Base-by-base conservation (phyloP, 805 yeast genomes). In the Kodamaea restingae region DNA sequence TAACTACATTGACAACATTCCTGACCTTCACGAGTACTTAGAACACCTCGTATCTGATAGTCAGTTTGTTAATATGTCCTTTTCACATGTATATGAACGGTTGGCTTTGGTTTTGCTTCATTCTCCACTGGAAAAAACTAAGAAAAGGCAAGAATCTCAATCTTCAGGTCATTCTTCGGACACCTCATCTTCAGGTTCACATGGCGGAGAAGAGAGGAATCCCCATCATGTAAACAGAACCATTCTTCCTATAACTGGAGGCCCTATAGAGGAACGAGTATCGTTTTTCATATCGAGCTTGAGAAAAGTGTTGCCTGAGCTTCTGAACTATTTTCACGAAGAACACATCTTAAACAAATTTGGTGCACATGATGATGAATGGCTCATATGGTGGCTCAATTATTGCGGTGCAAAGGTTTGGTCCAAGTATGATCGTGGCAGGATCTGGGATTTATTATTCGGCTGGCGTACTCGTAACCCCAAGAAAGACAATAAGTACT, bases 321-420 rank as follows among this genome's bases (percentile, higher is more conserved):
- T 90, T 29, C 81, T 85, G 36, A 76, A 73, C 43, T 85, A 78
- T 44, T 76, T 90, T 45, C 80, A 79, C 27, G 95, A 87, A 52
- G 97, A 90, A 50, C 88, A 84, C 43, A 74, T 84, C 18, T 60
- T 84, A 33, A 78, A 78, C 47, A 73, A 77, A 29, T 70, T 68
- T 40, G 73, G 74, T 3, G 51, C 58, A 50, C 70, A 77, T 43
- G 88, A 84, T 46, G 93, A 86, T 49, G 88, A 82, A 54, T 90
- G 97, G 97, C 67, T 88, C 18, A 73, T 87, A 28, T 90, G 96
- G 95, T 90, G 97, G 97, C 68, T 90, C 46, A 87, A 88, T 55
- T 90, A 85, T 73, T 77, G 86, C 54, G 96, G 96, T 15, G 77
- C 93, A 10, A 85, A 85, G 60, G 88, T 83, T 5, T 79, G 95